A percentile compares a stretch with the other conserved stretches of the same genome.
Conservation (phyloP, 2,329 filamentous ascomycete genomes). For the Colletotrichum salicis region DNA sequence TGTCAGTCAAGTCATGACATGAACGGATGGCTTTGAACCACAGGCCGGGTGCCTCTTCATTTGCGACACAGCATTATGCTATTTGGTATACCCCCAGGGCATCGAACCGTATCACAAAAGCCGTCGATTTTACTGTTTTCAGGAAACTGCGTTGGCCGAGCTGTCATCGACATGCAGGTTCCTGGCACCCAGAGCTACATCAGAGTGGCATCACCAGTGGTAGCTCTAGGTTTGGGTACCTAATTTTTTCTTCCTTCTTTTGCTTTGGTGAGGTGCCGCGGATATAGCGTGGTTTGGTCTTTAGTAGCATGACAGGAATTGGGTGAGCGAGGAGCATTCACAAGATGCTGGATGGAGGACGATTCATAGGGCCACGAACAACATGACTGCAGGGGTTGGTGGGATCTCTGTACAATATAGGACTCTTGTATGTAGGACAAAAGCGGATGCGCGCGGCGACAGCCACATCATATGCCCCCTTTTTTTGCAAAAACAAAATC, state of each 20-base stretch:
- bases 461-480: not conserved
- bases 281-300: slow-evolving; percentile 36
- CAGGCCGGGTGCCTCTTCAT: slow-evolving; percentile 22
- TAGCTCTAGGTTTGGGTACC: slow-evolving; percentile 27
- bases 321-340: slow-evolving; percentile 27
- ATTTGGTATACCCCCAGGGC: slow-evolving; percentile 36
- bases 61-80: slow-evolving; percentile 32
- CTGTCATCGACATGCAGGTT: slow-evolving; percentile 19
- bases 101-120: slow-evolving; percentile 35
- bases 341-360: slow-evolving; percentile 13
- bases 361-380: slow-evolving; percentile 24
- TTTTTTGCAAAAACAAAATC: not conserved
- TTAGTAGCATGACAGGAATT: slow-evolving; percentile 31
- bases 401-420: slow-evolving; percentile 31
- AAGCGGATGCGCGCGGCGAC: not conserved
- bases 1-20: not conserved
- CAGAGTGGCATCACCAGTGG: not conserved
- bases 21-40: not conserved
- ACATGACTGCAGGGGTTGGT: slow-evolving; percentile 17
- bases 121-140: slow-evolving; percentile 36
- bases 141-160: slow-evolving; percentile 27
- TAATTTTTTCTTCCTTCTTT: slow-evolving; percentile 25
- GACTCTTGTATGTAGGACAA: slow-evolving; percentile 20
- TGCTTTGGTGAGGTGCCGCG: slow-evolving; percentile 27
- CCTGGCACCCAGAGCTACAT: not conserved